Evolutionary conservation across 805 yeast species (phyloP).

Genomic region (Ogataea parapolymorpha): DNA sequence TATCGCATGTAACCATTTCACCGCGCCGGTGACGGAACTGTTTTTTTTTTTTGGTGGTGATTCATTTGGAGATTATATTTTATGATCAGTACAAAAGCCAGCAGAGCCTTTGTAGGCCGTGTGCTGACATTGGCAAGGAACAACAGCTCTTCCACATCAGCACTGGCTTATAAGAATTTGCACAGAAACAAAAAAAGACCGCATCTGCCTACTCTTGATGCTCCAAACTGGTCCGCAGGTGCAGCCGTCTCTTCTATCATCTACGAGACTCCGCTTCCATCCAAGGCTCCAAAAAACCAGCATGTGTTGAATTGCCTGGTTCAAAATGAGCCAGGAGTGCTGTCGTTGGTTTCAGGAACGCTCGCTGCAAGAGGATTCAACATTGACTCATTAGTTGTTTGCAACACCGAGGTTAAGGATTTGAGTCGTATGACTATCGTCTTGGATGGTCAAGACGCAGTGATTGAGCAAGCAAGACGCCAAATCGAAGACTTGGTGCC

Average conservation of each 20-base stretch:
- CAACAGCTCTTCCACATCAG: constrained; percentile 76
- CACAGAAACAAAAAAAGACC: constrained; percentile 87
- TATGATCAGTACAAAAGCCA: constrained; percentile 17
- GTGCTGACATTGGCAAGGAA: constrained; percentile 16
- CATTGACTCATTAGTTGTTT: constrained; percentile 94
- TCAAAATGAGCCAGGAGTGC: constrained; percentile 98
- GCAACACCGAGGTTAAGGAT: constrained; percentile 94
- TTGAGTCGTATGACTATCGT: constrained; percentile 96
- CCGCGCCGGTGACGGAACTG: constrained; percentile 10
- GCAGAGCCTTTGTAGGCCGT: constrained; percentile 14
- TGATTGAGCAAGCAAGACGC: constrained; percentile 96
- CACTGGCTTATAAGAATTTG: constrained; percentile 88
- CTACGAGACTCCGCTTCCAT: constrained; percentile 80
- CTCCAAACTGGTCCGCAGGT: constrained; percentile 94
- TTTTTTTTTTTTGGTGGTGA: constrained; percentile 2
- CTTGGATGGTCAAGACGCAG: constrained; percentile 90
- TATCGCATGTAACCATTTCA: not conserved
- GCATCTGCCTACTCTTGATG: constrained; percentile 85
- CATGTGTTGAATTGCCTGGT: constrained; percentile 96
- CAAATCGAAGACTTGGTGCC: constrained; percentile 98
- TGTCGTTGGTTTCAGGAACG: constrained; percentile 89
- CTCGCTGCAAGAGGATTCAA: constrained; percentile 98
- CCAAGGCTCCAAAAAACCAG: constrained; percentile 62
- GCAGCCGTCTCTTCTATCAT: constrained; percentile 94
- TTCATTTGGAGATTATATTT: constrained; percentile 3